Evolutionary conservation across 305 asterid species (phyloP), one percentile per base, ranked within the genome.

Genomic region (Plantago rigida): DNA sequence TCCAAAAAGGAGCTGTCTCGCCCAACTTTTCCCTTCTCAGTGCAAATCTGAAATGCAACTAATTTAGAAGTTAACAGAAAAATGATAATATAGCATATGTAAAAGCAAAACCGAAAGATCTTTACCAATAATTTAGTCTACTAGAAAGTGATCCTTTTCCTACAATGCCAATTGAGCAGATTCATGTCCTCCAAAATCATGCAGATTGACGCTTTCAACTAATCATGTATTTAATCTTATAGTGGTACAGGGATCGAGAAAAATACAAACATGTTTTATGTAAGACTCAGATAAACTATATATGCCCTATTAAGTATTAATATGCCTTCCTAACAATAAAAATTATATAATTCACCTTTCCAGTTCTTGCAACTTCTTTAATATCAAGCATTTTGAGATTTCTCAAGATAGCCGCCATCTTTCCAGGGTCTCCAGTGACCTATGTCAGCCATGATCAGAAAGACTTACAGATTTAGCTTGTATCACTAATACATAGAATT

Each of bases 351-450:
- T 49, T 59, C 64, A 89, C 96, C 91, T 84, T 89, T 67, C 96
- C 96, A 64, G 96, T 86, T 79, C 96, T 80, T 54, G 94, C 90
- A 48, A 89, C 78, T 73, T 89, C 94, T 67, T 74, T 82, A 48
- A 89, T 80, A 45, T 95, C 96, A 75, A 84, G 86, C 81, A 82
- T 86, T 60, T 73, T 75, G 68, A 89, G 70, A 79, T 86, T 86
- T 73, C 91, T 82, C 74, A 81, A 63, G 47, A 89, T 81, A 7
- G 96, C 94, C 70, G 71, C 91, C 86, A 75, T 82, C 77, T 89
- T 89, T 67, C 96, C 96, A 51, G 96, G 96, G 76, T 89, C 96
- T 77, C 96, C 96, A 76, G 96, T 89, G 63, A 89, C 93, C 96
- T 89, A 76, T 56, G 62, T 51, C 73, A 69, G 54, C 41, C 68